These are phyloP conservation scores for Penicillium olsonii DNA, from an alignment of 2,329 filamentous ascomycete genomes.

Conservation along the genomic window DNA sequence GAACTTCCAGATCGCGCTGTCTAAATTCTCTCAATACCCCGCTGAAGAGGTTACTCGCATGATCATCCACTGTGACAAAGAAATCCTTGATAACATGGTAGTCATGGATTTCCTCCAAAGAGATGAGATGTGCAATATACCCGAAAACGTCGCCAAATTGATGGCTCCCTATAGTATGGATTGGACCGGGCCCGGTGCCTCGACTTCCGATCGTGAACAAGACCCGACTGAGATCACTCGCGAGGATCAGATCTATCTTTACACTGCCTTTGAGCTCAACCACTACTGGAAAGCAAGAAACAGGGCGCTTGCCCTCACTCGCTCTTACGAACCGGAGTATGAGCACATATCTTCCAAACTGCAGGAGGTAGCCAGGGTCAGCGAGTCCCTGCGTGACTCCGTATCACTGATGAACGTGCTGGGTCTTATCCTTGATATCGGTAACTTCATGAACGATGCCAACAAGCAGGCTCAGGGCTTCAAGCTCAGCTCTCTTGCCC, in stretches of 20 bases:
- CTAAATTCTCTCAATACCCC: constrained; percentile 84
- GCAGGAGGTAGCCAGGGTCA: constrained; percentile 80
- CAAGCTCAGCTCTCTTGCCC: constrained; percentile 91
- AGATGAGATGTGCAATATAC: constrained; percentile 88
- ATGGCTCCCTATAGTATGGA: constrained; percentile 96
- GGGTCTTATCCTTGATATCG: constrained; percentile 93
- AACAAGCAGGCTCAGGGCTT: constrained; percentile 98
- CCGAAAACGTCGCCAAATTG: constrained; percentile 84
- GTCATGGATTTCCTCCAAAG: constrained; percentile 97
- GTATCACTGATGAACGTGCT: constrained; percentile 95
- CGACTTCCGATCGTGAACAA: constrained; percentile 74
- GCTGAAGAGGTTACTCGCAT: constrained; percentile 85
- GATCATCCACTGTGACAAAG: constrained; percentile 92
- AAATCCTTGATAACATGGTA: constrained; percentile 83
- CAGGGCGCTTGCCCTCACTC: constrained; percentile 81
- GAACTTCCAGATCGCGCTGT: constrained; percentile 87
- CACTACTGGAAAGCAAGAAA: constrained; percentile 99
- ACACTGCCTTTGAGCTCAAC: constrained; percentile 89
- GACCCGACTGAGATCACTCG: constrained; percentile 86
- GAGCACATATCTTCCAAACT: constrained; percentile 87
- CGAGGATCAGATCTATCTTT: constrained; percentile 93
- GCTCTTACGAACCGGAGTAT: constrained; percentile 83
- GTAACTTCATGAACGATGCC: constrained; percentile 99
- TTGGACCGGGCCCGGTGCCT: constrained; percentile 86
- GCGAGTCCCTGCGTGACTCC: constrained; percentile 86